These are phyloP conservation scores for Tillandsia leiboldiana DNA, from an alignment of 176 grass and related monocot species.

Conservation along the genomic window DNA sequence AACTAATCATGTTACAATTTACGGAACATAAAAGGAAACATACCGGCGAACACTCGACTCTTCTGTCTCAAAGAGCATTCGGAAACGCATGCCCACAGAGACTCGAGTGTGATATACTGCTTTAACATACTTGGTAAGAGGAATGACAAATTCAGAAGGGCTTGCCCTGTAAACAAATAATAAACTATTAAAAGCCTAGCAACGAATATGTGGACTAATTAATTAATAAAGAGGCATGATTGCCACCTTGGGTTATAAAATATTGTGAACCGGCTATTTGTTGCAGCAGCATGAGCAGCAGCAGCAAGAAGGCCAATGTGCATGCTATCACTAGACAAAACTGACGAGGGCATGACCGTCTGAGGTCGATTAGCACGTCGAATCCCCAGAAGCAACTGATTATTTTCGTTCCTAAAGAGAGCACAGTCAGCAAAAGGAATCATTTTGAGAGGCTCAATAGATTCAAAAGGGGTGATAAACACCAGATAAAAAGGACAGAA, in stretches of 20 bases:
- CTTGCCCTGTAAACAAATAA: slow-evolving; percentile 47
- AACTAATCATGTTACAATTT: neutral
- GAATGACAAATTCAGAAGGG: slow-evolving; percentile 82
- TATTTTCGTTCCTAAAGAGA: slow-evolving; percentile 56
- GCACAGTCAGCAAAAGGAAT: slow-evolving; percentile 11
- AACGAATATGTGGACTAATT: neutral
- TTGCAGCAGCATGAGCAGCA: slow-evolving; percentile 72
- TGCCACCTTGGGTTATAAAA: slow-evolving; percentile 84
- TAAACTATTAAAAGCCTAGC: neutral
- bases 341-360: slow-evolving; percentile 70
- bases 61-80: slow-evolving; percentile 89
- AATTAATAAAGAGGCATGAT: neutral
- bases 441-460: slow-evolving; percentile 1
- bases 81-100: slow-evolving; percentile 85
- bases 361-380: slow-evolving; percentile 61
- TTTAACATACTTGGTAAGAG: slow-evolving; percentile 71
- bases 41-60: slow-evolving; percentile 38
- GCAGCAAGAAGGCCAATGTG: slow-evolving; percentile 90
- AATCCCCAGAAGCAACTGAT: slow-evolving; percentile 73
- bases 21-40: neutral
- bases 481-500: slow-evolving; percentile 75
- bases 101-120: slow-evolving; percentile 64
- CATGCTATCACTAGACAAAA: slow-evolving; percentile 93
- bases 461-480: neutral
- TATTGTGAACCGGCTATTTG: slow-evolving; percentile 74